Percentiles rank a stretch among this genome's conserved stretches.
phyloP scores from a whole-genome alignment of 768 basidiomycete species.

The Macrocybe gigantea region DNA sequence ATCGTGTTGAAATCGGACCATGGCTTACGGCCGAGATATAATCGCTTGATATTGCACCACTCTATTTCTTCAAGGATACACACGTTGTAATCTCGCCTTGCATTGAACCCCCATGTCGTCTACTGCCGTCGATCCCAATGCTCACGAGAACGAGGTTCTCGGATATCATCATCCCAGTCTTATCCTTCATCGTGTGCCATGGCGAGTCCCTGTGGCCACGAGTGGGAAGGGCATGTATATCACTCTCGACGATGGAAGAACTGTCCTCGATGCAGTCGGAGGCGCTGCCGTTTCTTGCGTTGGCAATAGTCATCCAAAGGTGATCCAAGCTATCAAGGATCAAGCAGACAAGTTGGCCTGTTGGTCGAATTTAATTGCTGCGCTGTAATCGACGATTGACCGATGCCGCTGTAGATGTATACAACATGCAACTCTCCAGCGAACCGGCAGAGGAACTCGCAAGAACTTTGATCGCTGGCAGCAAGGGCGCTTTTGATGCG shows the following conservation, averaged over 20 bases:
- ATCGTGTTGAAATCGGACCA: neutral
- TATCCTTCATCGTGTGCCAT: conserved; percentile 68
- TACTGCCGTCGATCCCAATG: too few species aligned
- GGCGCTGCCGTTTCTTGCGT: conserved; percentile 83
- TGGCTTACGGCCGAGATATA: neutral
- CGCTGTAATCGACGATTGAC: neutral
- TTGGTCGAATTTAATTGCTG: conserved; percentile 26
- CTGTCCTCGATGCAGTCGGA: conserved; percentile 74
- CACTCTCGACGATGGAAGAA: conserved; percentile 61
- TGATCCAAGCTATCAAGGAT: conserved; percentile 69
- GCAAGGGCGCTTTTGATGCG: conserved; percentile 69
- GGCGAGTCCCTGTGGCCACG: conserved; percentile 66
- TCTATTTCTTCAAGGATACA: too few species aligned
- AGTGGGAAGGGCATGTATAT: conserved; percentile 66
- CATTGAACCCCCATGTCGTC: neutral
- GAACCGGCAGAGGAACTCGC: conserved; percentile 80
- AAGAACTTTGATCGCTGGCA: conserved; percentile 51
- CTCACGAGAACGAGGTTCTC: neutral
- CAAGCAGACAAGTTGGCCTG: conserved; percentile 77
- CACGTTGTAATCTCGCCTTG: neutral
- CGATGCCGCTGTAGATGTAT: conserved; percentile 54
- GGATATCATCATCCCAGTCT: conserved; percentile 12
- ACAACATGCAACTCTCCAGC: conserved; percentile 81
- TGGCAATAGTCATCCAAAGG: conserved; percentile 68
- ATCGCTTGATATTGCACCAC: neutral